A percentile compares a stretch with the other conserved stretches of the same genome.
Evolutionary conservation across 139 green algal species (phyloP).

Genomic region (Zygnema cylindricum): DNA sequence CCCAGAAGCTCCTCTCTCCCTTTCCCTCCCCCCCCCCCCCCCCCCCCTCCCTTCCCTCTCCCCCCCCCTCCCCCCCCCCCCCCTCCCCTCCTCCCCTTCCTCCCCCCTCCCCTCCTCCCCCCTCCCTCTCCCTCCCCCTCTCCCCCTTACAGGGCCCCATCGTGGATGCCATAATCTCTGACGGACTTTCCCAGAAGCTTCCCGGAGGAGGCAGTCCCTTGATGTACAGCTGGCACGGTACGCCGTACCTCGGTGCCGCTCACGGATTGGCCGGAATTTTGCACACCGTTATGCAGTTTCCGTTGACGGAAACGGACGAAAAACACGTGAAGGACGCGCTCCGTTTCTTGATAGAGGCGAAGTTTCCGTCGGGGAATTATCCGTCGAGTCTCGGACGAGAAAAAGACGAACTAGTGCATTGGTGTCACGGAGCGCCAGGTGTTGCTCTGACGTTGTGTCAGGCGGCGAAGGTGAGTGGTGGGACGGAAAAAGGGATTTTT

Average conservation of each 20-base stretch:
- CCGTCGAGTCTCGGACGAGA: slow-evolving; percentile 23
- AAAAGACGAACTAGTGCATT: slow-evolving; percentile 50
- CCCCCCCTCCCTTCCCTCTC: neutral
- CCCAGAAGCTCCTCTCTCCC: neutral
- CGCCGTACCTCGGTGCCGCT: slow-evolving; percentile 70
- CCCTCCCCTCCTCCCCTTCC: neutral
- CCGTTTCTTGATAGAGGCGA: neutral
- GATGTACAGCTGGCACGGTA: slow-evolving; percentile 73
- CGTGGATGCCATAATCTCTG: neutral
- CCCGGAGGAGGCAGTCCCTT: slow-evolving; percentile 44
- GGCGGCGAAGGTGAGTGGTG: slow-evolving; percentile 23
- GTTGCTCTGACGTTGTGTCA: slow-evolving; percentile 43
- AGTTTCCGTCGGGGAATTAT: slow-evolving; percentile 49
- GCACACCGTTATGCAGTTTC: slow-evolving; percentile 67
- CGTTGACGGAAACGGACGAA: neutral
- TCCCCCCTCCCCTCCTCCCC: neutral
- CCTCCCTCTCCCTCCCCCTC: neutral
- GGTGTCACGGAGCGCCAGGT: slow-evolving; percentile 56
- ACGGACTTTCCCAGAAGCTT: neutral
- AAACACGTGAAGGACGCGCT: slow-evolving; percentile 1
- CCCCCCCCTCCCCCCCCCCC: neutral
- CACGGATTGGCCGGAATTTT: slow-evolving; percentile 73
- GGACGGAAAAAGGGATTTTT: neutral
- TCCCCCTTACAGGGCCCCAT: neutral
- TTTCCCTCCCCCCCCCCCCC: neutral